These are phyloP conservation scores for Orychophragmus violaceus DNA, from an alignment of 345 rosid genomes.

Conservation along the genomic window DNA sequence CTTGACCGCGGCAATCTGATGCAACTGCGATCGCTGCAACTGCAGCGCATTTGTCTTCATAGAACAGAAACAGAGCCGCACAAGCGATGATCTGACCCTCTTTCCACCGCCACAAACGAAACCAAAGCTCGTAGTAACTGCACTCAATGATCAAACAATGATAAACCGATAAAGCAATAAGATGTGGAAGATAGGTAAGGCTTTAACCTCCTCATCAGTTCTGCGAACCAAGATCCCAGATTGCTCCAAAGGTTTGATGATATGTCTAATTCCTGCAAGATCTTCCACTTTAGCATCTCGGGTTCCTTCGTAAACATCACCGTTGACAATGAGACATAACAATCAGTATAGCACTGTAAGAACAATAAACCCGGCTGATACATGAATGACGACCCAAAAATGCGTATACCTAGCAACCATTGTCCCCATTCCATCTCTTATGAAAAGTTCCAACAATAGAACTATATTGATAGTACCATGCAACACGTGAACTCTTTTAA, in stretches of 20 bases:
- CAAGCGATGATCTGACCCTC: no score
- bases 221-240: slow-evolving; percentile 60
- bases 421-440: no score
- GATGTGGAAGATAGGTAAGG: background rate
- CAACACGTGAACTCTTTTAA: no score
- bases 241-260: no score
- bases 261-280: no score
- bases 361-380: background rate
- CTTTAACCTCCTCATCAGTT: slow-evolving; percentile 69
- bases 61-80: slow-evolving; percentile 81
- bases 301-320: slow-evolving; percentile 91
- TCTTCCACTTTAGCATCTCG: no score
- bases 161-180: background rate
- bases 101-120: slow-evolving; percentile 66
- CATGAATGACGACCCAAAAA: background rate
- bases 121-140: slow-evolving; percentile 64
- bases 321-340: background rate
- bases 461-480: no score
- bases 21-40: slow-evolving; percentile 87
- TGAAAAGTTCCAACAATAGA: no score
- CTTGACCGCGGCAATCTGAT: no score
- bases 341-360: no score
- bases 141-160: slow-evolving; percentile 45
- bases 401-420: slow-evolving; percentile 84
- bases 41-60: slow-evolving; percentile 79